Evolutionary conservation across 345 rosid genomes (phyloP), one percentile per base, ranked within the genome.

Genomic region (Draba incana): DNA sequence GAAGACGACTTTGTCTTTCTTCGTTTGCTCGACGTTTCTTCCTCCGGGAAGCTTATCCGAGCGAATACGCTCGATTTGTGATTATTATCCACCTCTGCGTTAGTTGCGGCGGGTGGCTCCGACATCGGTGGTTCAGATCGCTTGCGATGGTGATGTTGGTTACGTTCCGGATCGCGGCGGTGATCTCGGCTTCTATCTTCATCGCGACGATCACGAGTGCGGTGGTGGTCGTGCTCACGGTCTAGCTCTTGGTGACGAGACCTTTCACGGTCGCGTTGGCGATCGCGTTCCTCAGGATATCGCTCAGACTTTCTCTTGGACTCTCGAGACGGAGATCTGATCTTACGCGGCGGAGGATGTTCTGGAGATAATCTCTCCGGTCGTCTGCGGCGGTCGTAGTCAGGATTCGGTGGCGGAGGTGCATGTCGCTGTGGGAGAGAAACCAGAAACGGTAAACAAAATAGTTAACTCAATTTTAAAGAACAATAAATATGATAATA

Each of bases 11-110:
- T 70, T 0, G 76, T 79, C 4, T 77, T 49, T 78, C 87, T 81
- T 25, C 88, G 84, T 75, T 86, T 93, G 79, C 87, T 85, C 1
- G 83, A 33, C 0, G 68, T 43, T 68, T 85, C 97, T 66, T 57
- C 85, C 58, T 82, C 98, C 1, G 97, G 96, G 49, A 82, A 90
- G 77, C 98, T 86, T 44, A 93, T 90, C 70, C 96, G 89, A 48
- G 96, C 90, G 84, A 93, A 90, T n/a, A 93, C 98, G 8, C 96
- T 93, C 0, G 80, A 68, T 72, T 93, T 93, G 0, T 68, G 75
- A 72, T 7, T 49, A 3, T 81, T 84, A 23, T 81, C 75, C 0
- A 83, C 76, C 1, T 80, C 79, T 0, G 75, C 24, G 3, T 78
- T 80, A 0, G 81, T 49, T 0, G 78, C 67, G 0, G 66, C 66